Evolutionary conservation across 2,329 filamentous ascomycete species (phyloP), one percentile per base, ranked within the genome.

Genomic region (Grosmannia penicillata): DNA sequence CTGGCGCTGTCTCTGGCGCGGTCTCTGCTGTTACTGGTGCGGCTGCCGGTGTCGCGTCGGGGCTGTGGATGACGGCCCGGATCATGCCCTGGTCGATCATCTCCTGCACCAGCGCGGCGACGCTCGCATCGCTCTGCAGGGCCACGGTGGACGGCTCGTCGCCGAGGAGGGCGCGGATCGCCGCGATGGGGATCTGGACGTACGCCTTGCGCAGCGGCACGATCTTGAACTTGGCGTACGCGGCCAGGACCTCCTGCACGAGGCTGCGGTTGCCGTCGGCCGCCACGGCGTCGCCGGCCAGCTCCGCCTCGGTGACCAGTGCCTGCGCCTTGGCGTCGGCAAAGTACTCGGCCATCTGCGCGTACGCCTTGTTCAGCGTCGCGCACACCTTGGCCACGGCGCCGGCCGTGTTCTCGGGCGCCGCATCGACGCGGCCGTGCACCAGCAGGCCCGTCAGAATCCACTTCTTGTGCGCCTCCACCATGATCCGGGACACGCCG

Each of bases 401-500:
- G 2, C 56, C 43, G 36, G 68, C 65, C 8, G 72, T 69, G 33
- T 72, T 70, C 28, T 66, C 62, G 1, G 82, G 81, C 2, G 62
- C 60, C 5, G 64, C 62, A 6, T 28, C 29, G 3, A 40, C 27
- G 49, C 65, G 72, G 47, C 86, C 87, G 38, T 76, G 62, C 7
- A 72, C 65, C 15, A 98, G 62, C 39, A 95, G 66, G 38, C 76
- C 75, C 9, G 86, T 69, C 14, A 98, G 61, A 8, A 93, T 54
- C 82, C 85, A 95, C 57, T 89, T 93, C 60, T 89, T 93, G 64
- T 93, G 89, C 6, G 84, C 83, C 47, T 94, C 85, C 4, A 82
- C 66, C 80, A 91, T 91, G 36, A 93, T 68, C 53, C 76, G 78
- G 56, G 79, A 89, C 11, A 75, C 65, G 26, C 73, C 67, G 24